Conservation (phyloP, 2,329 filamentous ascomycete genomes). For the Colletotrichum cereale region DNA sequence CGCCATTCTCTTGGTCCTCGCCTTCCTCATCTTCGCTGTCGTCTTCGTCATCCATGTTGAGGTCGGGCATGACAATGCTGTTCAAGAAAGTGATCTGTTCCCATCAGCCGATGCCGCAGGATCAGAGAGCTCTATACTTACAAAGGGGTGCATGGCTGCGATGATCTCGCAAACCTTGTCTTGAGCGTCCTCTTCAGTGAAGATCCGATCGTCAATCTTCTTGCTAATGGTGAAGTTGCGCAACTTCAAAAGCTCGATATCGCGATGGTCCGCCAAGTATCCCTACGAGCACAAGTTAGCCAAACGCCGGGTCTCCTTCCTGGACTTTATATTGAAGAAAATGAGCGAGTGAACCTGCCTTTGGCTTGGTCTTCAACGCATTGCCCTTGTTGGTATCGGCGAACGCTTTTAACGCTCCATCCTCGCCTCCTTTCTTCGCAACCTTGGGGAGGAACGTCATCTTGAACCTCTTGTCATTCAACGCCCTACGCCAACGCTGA, state of each 20-base stretch:
- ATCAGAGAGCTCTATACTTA: slow-evolving; percentile 63
- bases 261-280: slow-evolving; percentile 78
- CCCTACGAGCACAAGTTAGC: slow-evolving; percentile 64
- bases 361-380: slow-evolving; percentile 87
- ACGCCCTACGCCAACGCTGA: slow-evolving; percentile 74
- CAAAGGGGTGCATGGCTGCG: slow-evolving; percentile 80
- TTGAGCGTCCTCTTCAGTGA: slow-evolving; percentile 73
- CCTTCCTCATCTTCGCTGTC: slow-evolving; percentile 50
- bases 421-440: slow-evolving; percentile 62
- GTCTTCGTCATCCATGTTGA: slow-evolving; percentile 58
- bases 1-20: slow-evolving; percentile 29
- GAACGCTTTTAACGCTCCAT: slow-evolving; percentile 77
- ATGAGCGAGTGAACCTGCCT: slow-evolving; percentile 65
- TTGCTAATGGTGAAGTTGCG: slow-evolving; percentile 81
- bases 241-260: slow-evolving; percentile 85
- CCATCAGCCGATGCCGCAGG: neutral
- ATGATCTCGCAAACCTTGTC: slow-evolving; percentile 75
- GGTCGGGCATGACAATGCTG: slow-evolving; percentile 79
- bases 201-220: slow-evolving; percentile 73
- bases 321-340: neutral
- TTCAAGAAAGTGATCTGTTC: slow-evolving; percentile 78
- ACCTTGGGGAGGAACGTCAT: slow-evolving; percentile 68
- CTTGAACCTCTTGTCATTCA: slow-evolving; percentile 72
- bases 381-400: slow-evolving; percentile 76
- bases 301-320: neutral